Percentiles rank a stretch among this genome's conserved stretches.
phyloP scores from a whole-genome alignment of 2,329 filamentous ascomycete species.

The Cercospora canescens region DNA sequence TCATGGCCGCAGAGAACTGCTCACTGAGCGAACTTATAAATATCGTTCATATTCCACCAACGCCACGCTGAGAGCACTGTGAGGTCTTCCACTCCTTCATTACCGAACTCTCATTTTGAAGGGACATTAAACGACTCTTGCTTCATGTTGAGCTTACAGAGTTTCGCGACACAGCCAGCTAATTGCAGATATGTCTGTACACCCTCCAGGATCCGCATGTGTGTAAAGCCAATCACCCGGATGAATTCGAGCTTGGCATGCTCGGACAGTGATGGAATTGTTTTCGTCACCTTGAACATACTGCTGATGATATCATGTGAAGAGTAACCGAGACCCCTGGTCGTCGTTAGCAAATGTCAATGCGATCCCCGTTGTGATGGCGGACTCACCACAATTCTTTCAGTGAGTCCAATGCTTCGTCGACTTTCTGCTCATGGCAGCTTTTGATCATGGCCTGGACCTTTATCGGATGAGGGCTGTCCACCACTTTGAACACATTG shows the following conservation, averaged over 20 bases:
- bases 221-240: constrained; percentile 91
- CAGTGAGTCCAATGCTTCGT: constrained; percentile 79
- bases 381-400: constrained; percentile 75
- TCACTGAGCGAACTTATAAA: not conserved
- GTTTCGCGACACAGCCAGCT: constrained; percentile 84
- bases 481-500: constrained; percentile 97
- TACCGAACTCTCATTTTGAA: constrained; percentile 16
- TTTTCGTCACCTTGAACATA: constrained; percentile 99
- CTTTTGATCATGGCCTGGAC: constrained; percentile 98
- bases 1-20: not conserved
- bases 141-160: constrained; percentile 97
- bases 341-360: constrained; percentile 13
- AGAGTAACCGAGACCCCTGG: constrained; percentile 83
- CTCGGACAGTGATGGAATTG: constrained; percentile 86
- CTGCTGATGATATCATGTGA: constrained; percentile 98
- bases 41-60: constrained; percentile 21
- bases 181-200: constrained; percentile 93
- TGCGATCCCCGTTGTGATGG: not conserved
- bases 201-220: constrained; percentile 98
- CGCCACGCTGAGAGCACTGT: constrained; percentile 29
- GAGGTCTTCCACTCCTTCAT: not conserved
- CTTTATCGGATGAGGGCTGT: constrained; percentile 95
- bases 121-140: constrained; percentile 69
- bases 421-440: constrained; percentile 88
- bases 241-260: constrained; percentile 97